Conservation (phyloP, 2,329 filamentous ascomycete species). For the Aspergillus carbonarius region DNA sequence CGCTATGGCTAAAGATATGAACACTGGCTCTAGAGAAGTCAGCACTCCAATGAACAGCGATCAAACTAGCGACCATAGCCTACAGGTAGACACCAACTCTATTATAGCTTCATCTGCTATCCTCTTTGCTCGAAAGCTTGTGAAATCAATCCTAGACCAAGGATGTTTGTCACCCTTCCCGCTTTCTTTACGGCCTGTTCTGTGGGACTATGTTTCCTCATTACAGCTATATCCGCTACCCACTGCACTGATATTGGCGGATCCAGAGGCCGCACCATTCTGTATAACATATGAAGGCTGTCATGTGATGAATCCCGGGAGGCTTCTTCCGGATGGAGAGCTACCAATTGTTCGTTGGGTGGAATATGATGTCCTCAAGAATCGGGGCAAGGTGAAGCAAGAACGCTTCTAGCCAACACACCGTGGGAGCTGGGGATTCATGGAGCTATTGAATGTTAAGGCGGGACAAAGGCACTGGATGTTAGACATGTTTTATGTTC, state of each 20-base stretch:
- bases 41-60: slow-evolving; percentile 35
- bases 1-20: slow-evolving; percentile 29
- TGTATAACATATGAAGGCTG: slow-evolving; percentile 92
- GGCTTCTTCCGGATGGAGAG: slow-evolving; percentile 67
- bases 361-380: slow-evolving; percentile 73
- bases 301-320: slow-evolving; percentile 90
- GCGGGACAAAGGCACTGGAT: neutral
- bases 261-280: slow-evolving; percentile 78
- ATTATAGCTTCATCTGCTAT: slow-evolving; percentile 29
- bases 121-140: slow-evolving; percentile 68
- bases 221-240: slow-evolving; percentile 86
- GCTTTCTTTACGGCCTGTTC: slow-evolving; percentile 71
- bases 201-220: slow-evolving; percentile 81
- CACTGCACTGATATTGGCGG: slow-evolving; percentile 77
- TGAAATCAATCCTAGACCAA: slow-evolving; percentile 90
- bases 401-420: slow-evolving; percentile 51
- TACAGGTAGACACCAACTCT: slow-evolving; percentile 15
- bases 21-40: slow-evolving; percentile 12
- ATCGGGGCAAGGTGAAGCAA: slow-evolving; percentile 62
- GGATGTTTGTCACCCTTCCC: slow-evolving; percentile 86
- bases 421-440: neutral
- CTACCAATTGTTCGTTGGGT: slow-evolving; percentile 76
- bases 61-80: slow-evolving; percentile 21
- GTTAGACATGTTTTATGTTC: neutral
- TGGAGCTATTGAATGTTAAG: neutral